These are phyloP conservation scores for Rhodotorula glutinis DNA, from an alignment of 1,284 basidiomycete species.

Conservation along the genomic window DNA sequence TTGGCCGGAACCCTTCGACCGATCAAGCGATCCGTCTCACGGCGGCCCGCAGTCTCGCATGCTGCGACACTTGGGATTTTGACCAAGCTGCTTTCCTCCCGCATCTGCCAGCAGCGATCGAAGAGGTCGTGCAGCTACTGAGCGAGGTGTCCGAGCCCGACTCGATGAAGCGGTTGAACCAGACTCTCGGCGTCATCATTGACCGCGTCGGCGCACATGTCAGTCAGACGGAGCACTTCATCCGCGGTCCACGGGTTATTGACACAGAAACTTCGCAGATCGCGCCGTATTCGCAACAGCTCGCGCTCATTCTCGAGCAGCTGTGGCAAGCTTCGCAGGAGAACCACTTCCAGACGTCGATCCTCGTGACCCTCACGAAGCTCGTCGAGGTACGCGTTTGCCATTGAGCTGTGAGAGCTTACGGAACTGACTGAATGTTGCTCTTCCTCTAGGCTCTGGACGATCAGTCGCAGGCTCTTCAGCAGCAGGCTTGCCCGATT, in stretches of 20 bases:
- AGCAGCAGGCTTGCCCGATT: slow-evolving; percentile 30
- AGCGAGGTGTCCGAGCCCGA: slow-evolving; percentile 38
- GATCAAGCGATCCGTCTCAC: slow-evolving; percentile 43
- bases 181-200: slow-evolving; percentile 41
- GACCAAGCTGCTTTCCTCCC: slow-evolving; percentile 38
- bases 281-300: slow-evolving; percentile 32
- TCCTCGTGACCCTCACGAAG: slow-evolving; percentile 42
- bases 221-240: background rate
- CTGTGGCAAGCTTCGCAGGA: slow-evolving; percentile 36
- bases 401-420: background rate
- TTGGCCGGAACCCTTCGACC: slow-evolving; percentile 37
- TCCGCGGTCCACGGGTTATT: rapidly evolving
- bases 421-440: background rate
- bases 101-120: slow-evolving; percentile 32
- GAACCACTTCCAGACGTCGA: slow-evolving; percentile 38
- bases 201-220: slow-evolving; percentile 36
- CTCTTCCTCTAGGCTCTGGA: slow-evolving; percentile 21
- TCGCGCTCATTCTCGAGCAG: slow-evolving; percentile 37
- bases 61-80: slow-evolving; percentile 42
- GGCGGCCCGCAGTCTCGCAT: slow-evolving; percentile 36
- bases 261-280: slow-evolving; percentile 24
- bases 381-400: slow-evolving; percentile 30
- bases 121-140: slow-evolving; percentile 36
- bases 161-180: slow-evolving; percentile 35
- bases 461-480: slow-evolving; percentile 32